phyloP scores from a whole-genome alignment of 2,329 filamentous ascomycete species.

The Monosporascus sp. region DNA sequence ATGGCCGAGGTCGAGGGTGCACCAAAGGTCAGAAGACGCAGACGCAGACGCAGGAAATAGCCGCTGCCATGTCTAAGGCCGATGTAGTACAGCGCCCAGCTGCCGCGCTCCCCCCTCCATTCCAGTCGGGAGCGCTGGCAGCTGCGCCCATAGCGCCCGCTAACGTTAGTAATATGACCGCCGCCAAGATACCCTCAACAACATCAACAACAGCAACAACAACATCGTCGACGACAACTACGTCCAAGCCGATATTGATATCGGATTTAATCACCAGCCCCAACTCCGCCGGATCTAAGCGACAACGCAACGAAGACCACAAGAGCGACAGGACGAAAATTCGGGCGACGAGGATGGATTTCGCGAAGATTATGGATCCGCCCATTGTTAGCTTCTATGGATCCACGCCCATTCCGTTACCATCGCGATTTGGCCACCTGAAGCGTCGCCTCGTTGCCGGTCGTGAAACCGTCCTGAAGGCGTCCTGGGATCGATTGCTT shows the following conservation, averaged over 20 bases:
- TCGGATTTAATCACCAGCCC: constrained; percentile 4
- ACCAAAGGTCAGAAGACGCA: neutral
- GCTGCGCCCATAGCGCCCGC: constrained; percentile 12
- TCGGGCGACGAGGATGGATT: constrained; percentile 19
- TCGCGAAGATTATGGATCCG: constrained; percentile 38
- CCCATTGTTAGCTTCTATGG: constrained; percentile 54
- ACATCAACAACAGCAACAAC: constrained; percentile 6
- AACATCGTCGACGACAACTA: constrained; percentile 5
- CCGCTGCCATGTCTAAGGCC: constrained; percentile 27
- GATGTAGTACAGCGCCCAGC: constrained; percentile 29
- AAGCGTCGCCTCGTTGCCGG: constrained; percentile 51
- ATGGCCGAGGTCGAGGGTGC: constrained; percentile 23
- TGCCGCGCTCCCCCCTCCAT: constrained; percentile 24
- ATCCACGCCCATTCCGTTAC: constrained; percentile 52
- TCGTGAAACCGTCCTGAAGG: constrained; percentile 49
- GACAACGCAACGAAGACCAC: constrained; percentile 24
- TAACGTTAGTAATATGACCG: constrained; percentile 8
- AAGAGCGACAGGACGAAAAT: constrained; percentile 27
- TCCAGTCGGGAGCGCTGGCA: constrained; percentile 22
- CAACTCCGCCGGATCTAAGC: constrained; percentile 21
- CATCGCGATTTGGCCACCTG: constrained; percentile 52
- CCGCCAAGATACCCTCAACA: constrained; percentile 7
- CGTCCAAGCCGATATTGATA: constrained; percentile 5
- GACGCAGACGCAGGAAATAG: constrained; percentile 9
- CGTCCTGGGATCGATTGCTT: constrained; percentile 52